phyloP scores from a whole-genome alignment of 768 basidiomycete species.

The Boletus edulis region DNA sequence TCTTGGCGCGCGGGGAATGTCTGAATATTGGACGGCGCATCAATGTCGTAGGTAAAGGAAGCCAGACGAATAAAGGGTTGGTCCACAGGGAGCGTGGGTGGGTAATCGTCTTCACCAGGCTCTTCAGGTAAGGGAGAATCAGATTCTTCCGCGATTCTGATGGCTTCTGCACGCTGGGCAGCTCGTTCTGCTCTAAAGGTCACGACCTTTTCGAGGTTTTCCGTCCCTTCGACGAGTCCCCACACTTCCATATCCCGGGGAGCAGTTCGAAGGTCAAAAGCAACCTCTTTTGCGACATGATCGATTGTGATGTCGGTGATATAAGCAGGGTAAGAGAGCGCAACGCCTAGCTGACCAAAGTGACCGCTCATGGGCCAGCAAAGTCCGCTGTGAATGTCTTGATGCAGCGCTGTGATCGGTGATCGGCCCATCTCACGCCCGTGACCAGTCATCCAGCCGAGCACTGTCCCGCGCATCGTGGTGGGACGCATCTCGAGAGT shows the following conservation, averaged over 20 bases:
- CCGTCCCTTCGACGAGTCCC: conserved; percentile 80
- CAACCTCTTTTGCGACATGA: conserved; percentile 80
- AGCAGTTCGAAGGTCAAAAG: conserved; percentile 76
- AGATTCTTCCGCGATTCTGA: conserved; percentile 33
- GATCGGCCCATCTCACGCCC: conserved; percentile 69
- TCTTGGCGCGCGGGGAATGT: conserved; percentile 74
- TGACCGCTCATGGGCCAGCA: conserved; percentile 92
- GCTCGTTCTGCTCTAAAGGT: conserved; percentile 52
- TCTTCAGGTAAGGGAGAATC: conserved; percentile 17
- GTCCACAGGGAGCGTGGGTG: conserved; percentile 44
- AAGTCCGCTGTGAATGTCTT: conserved; percentile 76
- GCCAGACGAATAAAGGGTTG: conserved; percentile 63
- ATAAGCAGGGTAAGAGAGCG: conserved; percentile 58
- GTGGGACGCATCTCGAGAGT: conserved; percentile 66
- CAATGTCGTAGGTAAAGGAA: conserved; percentile 60
- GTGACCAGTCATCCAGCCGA: conserved; percentile 59
- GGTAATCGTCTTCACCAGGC: conserved; percentile 40
- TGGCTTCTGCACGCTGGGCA: conserved; percentile 32
- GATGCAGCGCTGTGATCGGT: conserved; percentile 85
- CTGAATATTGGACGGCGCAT: conserved; percentile 60
- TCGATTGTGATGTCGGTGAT: conserved; percentile 78
- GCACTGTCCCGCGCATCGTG: conserved; percentile 45
- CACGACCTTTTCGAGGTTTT: conserved; percentile 61
- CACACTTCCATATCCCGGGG: conserved; percentile 89
- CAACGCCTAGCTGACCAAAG: conserved; percentile 80